phyloP scores from a whole-genome alignment of 805 yeast species.

The Spathaspora girioi region DNA sequence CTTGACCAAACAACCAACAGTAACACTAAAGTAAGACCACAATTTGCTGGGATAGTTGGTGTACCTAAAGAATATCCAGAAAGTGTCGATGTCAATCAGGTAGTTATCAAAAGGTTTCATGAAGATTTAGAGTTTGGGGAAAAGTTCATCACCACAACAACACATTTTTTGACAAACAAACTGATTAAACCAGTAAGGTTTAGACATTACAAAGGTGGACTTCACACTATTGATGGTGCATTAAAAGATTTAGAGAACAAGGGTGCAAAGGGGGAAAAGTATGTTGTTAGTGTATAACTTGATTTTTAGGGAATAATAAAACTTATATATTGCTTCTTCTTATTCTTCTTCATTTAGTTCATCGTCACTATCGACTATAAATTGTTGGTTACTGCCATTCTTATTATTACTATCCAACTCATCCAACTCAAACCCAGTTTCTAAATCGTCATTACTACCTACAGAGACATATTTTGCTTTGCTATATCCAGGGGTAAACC shows the following conservation, averaged over 20 bases:
- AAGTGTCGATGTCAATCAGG: slow-evolving; percentile 25
- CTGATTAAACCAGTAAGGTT: slow-evolving; percentile 29
- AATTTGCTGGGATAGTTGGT: slow-evolving; percentile 39
- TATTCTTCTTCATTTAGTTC: slow-evolving; percentile 6
- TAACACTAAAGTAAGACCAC: slow-evolving; percentile 1
- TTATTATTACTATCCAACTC: slow-evolving; percentile 2
- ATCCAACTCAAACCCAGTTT: slow-evolving; percentile 9
- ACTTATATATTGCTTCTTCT: background rate
- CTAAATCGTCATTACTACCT: slow-evolving; percentile 1
- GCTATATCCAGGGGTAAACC: slow-evolving; percentile 6
- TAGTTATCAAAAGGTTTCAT: slow-evolving; percentile 40
- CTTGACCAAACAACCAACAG: slow-evolving; percentile 7
- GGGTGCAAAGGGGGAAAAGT: slow-evolving; percentile 44
- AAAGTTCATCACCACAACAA: slow-evolving; percentile 29
- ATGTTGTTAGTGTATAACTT: slow-evolving; percentile 22
- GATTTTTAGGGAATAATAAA: background rate
- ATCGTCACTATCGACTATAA: slow-evolving; percentile 18
- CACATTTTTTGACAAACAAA: slow-evolving; percentile 22
- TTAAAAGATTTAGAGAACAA: slow-evolving; percentile 32
- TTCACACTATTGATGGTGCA: slow-evolving; percentile 29
- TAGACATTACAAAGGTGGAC: slow-evolving; percentile 31
- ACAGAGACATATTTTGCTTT: slow-evolving; percentile 5
- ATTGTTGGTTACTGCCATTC: slow-evolving; percentile 8
- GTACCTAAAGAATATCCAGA: slow-evolving; percentile 20
- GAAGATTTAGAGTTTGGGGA: slow-evolving; percentile 38